Base-by-base conservation (phyloP, 2,329 filamentous ascomycete species). In the Sclerotinia nivalis region DNA sequence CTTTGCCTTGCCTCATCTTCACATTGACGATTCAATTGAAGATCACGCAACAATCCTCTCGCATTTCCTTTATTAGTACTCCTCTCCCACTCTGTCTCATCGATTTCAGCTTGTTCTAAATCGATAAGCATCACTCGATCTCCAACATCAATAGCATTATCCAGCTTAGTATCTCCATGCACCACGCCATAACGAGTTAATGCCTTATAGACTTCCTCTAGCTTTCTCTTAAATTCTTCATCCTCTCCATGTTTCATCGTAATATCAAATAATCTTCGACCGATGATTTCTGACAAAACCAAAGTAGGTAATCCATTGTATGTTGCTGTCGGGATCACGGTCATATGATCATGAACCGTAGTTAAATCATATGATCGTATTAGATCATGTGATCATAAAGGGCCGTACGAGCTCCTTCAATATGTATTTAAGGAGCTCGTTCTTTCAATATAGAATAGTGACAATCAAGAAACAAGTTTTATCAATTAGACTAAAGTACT, bases 51-150 rank as follows among this genome's bases (percentile, higher is more conserved):
- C n/a, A 49, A 49, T 1, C 20, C 20, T n/a, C 20, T 7, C 20
- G 47, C 47, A 49, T n/a, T 49, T 1, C 47, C 47, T 49, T n/a
- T 49, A 10, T 49, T 49, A 49, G 47, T 49, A 49, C 47, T 49
- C 1, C 1, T 0, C 2, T 22, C 20, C 6, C 18, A 49, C 3
- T 1, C 7, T 0, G 20, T 49, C 7, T 49, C 20, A 9, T 49
- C 45, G 1, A 49, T 49, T 1, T 8, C 2, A 20, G 6, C 13
- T 58, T 58, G 28, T 20, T 58, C 55, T 6, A 40, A 45, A 61
- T 45, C 59, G 8, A 61, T 22, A 45, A 61, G 0, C 59, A 61
- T 61, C 4, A 61, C 15, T 47, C 59, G 37, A 43, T 62, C 40
- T 25, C 22, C 59, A 47, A 47, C 25, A 22, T 45, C 37, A 8